phyloP scores from a whole-genome alignment of 2,329 filamentous ascomycete species.

The Cordyceps farinosa region DNA sequence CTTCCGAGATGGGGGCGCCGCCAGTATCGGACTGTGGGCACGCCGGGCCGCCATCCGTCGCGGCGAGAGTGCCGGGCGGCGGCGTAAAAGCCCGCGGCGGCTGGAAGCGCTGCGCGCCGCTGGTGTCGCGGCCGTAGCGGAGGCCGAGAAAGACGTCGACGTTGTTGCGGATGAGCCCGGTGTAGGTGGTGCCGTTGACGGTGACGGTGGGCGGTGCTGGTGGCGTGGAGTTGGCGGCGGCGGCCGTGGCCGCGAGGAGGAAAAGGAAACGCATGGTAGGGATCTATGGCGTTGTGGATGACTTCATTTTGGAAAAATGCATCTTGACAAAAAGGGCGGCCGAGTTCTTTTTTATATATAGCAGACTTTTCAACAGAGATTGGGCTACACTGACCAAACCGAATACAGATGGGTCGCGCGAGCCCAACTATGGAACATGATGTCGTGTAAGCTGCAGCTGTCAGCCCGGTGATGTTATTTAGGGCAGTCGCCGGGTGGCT shows the following conservation, averaged over 20 bases:
- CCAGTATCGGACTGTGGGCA: conserved; percentile 43
- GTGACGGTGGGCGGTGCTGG: not conserved
- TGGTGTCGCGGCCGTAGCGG: conserved; percentile 44
- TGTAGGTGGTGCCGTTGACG: conserved; percentile 30
- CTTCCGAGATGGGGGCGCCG: conserved; percentile 36
- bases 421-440: too few species aligned
- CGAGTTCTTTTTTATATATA: not conserved
- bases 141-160: conserved; percentile 48
- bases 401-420: too few species aligned
- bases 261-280: not conserved
- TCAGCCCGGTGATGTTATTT: not conserved
- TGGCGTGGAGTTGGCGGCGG: not conserved
- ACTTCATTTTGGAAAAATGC: not conserved
- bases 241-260: not conserved
- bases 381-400: not conserved
- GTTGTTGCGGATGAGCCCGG: conserved; percentile 40
- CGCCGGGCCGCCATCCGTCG: conserved; percentile 38
- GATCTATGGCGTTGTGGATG: not conserved
- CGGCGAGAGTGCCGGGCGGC: conserved; percentile 34
- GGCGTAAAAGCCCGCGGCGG: conserved; percentile 37
- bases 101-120: conserved; percentile 41
- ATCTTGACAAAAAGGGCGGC: not conserved
- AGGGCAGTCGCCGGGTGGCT: not conserved
- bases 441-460: not conserved
- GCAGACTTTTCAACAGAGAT: too few species aligned